A percentile compares a stretch with the other conserved stretches of the same genome.
These are phyloP conservation scores for Penicillium rolfsii DNA, from an alignment of 2,329 filamentous ascomycete species.

Conservation along the genomic window DNA sequence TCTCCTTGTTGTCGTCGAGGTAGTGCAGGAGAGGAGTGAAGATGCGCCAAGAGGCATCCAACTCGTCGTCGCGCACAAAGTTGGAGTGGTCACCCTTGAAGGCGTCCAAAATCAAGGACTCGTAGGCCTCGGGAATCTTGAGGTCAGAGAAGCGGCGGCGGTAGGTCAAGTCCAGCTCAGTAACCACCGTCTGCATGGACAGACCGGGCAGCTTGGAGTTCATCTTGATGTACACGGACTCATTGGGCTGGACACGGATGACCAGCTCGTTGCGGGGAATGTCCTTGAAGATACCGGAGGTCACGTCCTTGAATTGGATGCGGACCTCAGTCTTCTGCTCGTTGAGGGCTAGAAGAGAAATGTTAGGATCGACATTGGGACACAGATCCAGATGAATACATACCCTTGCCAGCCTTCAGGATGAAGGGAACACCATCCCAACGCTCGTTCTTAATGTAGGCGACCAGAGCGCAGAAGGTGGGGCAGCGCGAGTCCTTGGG, in stretches of 20 bases:
- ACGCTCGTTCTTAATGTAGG: constrained; percentile 98
- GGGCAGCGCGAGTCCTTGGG: constrained; percentile 97
- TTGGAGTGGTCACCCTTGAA: constrained; percentile 99
- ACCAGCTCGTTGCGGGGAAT: constrained; percentile 99
- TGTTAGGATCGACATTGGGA: constrained; percentile 21
- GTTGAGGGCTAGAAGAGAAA: constrained; percentile 69
- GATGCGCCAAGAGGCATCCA: constrained; percentile 97
- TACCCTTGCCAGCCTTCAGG: constrained; percentile 92
- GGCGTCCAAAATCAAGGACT: constrained; percentile 94
- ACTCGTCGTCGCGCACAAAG: constrained; percentile 95
- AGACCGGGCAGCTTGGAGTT: constrained; percentile 98
- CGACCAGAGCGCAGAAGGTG: constrained; percentile 95
- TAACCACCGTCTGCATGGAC: constrained; percentile 99
- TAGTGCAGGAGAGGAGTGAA: constrained; percentile 98
- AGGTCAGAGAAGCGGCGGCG: constrained; percentile 97
- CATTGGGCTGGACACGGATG: constrained; percentile 98
- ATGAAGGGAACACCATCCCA: constrained; percentile 99
- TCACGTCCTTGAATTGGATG: constrained; percentile 99
- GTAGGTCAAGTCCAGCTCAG: constrained; percentile 97
- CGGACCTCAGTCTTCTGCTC: constrained; percentile 99
- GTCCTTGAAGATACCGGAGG: constrained; percentile 99
- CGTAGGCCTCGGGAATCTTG: constrained; percentile 99
- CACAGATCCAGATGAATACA: constrained; percentile 1
- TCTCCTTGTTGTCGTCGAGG: constrained; percentile 98
- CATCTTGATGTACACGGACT: constrained; percentile 99